Conservation (phyloP, 208 protist genomes). For the Leishmania amazonensis region DNA sequence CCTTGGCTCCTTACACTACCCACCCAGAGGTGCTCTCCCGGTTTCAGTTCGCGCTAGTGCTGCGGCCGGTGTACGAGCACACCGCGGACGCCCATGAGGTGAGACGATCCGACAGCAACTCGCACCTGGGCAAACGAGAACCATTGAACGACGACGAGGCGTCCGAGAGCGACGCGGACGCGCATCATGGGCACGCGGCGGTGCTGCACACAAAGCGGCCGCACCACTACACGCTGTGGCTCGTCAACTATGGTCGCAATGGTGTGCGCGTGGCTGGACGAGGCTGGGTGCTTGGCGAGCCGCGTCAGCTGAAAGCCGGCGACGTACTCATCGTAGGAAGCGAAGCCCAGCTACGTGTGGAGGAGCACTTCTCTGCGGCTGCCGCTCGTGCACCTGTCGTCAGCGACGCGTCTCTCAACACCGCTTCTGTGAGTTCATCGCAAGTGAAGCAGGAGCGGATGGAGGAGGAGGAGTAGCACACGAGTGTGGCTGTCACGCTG, state of each 20-base stretch:
- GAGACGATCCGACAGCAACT: neutral
- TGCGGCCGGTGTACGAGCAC: constrained; percentile 35
- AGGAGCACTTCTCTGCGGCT: constrained; percentile 11
- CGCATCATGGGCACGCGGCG: neutral
- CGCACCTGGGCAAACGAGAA: neutral
- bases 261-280: constrained; percentile 35
- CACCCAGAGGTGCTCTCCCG: constrained; percentile 47
- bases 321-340: constrained; percentile 42
- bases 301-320: constrained; percentile 41
- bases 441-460: constrained; percentile 32
- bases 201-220: constrained; percentile 40
- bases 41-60: constrained; percentile 61
- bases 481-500: neutral
- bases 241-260: constrained; percentile 83
- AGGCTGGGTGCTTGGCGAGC: constrained; percentile 43
- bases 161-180: neutral
- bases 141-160: constrained; percentile 9
- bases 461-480: constrained; percentile 11
- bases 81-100: neutral
- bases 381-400: constrained; percentile 6
- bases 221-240: constrained; percentile 41
- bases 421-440: constrained; percentile 5
- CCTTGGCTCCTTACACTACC: constrained; percentile 41
- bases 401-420: neutral
- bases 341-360: constrained; percentile 35